Conservation (phyloP, 371 early-diverging fungal genomes). For the Coemansia sp. region DNA sequence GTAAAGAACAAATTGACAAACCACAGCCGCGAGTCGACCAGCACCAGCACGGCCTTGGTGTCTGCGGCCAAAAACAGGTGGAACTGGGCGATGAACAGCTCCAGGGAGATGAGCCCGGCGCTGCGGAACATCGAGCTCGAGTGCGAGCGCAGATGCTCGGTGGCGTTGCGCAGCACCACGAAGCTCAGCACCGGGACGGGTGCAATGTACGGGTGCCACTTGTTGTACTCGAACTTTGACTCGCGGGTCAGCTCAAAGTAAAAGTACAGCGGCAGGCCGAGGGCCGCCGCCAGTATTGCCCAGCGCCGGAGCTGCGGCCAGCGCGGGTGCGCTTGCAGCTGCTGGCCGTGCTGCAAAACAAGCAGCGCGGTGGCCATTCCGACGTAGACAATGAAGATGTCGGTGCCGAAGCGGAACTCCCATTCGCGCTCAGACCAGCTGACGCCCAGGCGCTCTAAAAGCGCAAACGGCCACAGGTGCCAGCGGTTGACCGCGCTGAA, state of each 20-base stretch:
- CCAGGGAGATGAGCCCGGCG: conserved; percentile 67
- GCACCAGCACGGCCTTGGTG: conserved; percentile 66
- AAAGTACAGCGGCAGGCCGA: conserved; percentile 55
- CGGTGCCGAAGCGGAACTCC: conserved; percentile 64
- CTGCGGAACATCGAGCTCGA: conserved; percentile 59
- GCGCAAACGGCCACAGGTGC: conserved; percentile 37
- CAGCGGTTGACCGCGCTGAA: conserved; percentile 51
- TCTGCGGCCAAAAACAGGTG: conserved; percentile 77
- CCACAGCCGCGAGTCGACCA: conserved; percentile 53
- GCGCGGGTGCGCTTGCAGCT: conserved; percentile 48
- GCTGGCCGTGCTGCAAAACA: conserved; percentile 54
- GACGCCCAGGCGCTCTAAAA: conserved; percentile 33
- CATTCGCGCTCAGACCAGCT: conserved; percentile 63
- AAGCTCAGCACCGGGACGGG: conserved; percentile 63
- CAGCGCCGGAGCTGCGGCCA: conserved; percentile 50
- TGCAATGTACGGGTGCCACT: conserved; percentile 63
- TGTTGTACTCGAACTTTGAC: conserved; percentile 58
- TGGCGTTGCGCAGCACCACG: conserved; percentile 66
- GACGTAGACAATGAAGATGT: conserved; percentile 62
- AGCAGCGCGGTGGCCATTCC: conserved; percentile 59
- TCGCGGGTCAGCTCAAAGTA: conserved; percentile 52
- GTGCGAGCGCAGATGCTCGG: conserved; percentile 53
- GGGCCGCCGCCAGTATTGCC: conserved; percentile 36
- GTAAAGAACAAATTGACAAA: conserved; percentile 58
- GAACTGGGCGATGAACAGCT: conserved; percentile 78